Evolutionary conservation across 352 stramenopile species (phyloP).

Genomic region (Achlya hypogyna): DNA sequence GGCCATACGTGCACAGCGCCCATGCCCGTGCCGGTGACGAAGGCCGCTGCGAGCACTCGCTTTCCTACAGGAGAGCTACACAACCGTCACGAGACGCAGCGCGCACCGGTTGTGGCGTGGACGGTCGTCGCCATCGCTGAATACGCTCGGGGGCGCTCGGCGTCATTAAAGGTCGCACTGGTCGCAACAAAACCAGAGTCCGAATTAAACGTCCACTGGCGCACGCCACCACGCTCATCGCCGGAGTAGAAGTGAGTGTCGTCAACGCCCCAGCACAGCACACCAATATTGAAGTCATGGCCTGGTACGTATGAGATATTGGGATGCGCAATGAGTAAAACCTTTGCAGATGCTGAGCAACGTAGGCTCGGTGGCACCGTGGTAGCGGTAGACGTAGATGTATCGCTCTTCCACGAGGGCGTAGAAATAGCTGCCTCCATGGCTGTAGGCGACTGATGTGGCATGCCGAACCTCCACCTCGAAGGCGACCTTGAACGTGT

Average conservation of each 20-base stretch:
- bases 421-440: conserved; percentile 42
- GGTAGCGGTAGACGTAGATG: conserved; percentile 49
- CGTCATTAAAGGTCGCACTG: neutral
- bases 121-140: neutral
- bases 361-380: conserved; percentile 30
- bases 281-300: conserved; percentile 26
- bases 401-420: conserved; percentile 32
- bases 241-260: neutral
- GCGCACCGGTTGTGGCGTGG: neutral
- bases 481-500: conserved; percentile 49
- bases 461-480: conserved; percentile 56
- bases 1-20: neutral
- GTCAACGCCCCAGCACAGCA: conserved; percentile 10
- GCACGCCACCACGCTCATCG: neutral
- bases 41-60: neutral
- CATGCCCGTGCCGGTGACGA: neutral
- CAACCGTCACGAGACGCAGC: neutral
- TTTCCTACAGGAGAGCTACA: neutral
- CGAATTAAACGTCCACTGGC: neutral
- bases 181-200: conserved; percentile 2
- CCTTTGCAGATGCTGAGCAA: conserved; percentile 39
- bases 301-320: conserved; percentile 31
- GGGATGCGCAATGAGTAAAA: conserved; percentile 38
- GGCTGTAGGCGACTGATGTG: conserved; percentile 48
- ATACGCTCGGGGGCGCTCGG: neutral